Percentiles rank a stretch among this genome's conserved stretches.
phyloP scores from a whole-genome alignment of 2,329 filamentous ascomycete genomes.

The Claviceps cyperi region DNA sequence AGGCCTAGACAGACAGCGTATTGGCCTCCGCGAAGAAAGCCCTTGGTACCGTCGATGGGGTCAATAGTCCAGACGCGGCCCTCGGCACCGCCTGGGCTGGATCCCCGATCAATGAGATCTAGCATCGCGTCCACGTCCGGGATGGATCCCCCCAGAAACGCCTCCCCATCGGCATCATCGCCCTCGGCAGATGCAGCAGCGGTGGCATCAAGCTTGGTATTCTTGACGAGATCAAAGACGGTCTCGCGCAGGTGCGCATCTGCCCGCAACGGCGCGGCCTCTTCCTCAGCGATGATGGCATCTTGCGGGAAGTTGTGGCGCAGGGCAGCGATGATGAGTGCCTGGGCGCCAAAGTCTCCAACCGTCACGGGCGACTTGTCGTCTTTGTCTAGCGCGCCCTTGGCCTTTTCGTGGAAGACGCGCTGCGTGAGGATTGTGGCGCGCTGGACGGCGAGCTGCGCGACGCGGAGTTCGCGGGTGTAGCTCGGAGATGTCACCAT shows the following conservation, averaged over 20 bases:
- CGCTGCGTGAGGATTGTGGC: conserved; percentile 41
- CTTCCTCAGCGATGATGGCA: conserved; percentile 89
- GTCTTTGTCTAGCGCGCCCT: conserved; percentile 79
- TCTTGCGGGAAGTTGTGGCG: conserved; percentile 81
- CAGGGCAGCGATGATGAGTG: conserved; percentile 84
- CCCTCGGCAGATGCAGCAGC: conserved; percentile 10
- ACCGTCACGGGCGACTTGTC: conserved; percentile 96
- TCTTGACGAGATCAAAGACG: conserved; percentile 72
- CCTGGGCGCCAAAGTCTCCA: conserved; percentile 94
- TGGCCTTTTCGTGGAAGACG: conserved; percentile 65
- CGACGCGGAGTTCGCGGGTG: conserved; percentile 64
- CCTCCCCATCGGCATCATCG: conserved; percentile 36
- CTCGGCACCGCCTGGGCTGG: conserved; percentile 53
- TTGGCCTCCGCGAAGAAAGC: conserved; percentile 88
- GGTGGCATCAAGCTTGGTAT: conserved; percentile 41
- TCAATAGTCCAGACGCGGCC: conserved; percentile 93
- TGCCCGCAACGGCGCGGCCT: conserved; percentile 63
- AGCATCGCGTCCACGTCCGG: conserved; percentile 52
- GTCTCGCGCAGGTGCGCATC: conserved; percentile 50
- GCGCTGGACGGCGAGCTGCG: conserved; percentile 78
- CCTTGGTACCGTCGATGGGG: conserved; percentile 95
- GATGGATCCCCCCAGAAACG: conserved; percentile 54
- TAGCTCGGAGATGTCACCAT: conserved; percentile 36
- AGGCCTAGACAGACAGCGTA: conserved; percentile 91
- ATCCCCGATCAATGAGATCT: conserved; percentile 51